These are phyloP conservation scores for Zygoascus sp. DNA, from an alignment of 1,139 yeast genomes.

Conservation along the genomic window DNA sequence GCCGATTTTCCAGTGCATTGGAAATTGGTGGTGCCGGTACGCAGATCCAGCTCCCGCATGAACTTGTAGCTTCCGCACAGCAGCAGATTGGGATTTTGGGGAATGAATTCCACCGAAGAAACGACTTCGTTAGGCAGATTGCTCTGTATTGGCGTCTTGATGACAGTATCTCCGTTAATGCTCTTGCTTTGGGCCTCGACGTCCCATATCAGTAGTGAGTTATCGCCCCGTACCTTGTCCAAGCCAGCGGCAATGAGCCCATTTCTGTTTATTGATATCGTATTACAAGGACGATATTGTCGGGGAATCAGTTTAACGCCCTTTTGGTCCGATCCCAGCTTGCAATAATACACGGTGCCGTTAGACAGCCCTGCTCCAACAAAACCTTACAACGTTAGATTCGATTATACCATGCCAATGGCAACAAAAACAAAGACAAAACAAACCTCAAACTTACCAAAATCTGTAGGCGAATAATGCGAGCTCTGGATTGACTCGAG, in stretches of 20 bases:
- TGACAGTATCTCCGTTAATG: conserved; percentile 1
- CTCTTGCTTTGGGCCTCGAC: conserved; percentile 37
- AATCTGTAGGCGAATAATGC: conserved; percentile 53
- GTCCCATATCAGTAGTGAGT: conserved; percentile 78
- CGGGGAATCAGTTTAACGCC: conserved; percentile 53
- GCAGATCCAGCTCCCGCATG: conserved; percentile 70
- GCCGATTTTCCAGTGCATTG: conserved; percentile 77
- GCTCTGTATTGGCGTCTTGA: conserved; percentile 47
- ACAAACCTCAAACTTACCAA: conserved; percentile 39
- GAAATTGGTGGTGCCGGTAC: conserved; percentile 63
- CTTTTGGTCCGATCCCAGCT: conserved; percentile 45
- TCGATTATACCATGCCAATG: too few species aligned
- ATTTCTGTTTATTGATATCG: conserved; percentile 61
- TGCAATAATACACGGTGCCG: conserved; percentile 63
- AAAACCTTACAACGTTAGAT: conserved; percentile 30
- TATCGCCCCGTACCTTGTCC: conserved; percentile 76
- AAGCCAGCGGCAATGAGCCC: conserved; percentile 73
- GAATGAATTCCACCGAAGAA: conserved; percentile 61
- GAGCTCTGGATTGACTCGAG: conserved; percentile 70
- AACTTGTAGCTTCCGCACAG: conserved; percentile 76
- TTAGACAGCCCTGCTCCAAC: conserved; percentile 70
- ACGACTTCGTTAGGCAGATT: conserved; percentile 73
- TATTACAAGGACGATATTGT: conserved; percentile 70
- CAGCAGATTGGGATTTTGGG: conserved; percentile 52
- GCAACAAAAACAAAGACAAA: too few species aligned